Conservation (phyloP, 352 stramenopile species). For the Globisporangium barbulae region DNA sequence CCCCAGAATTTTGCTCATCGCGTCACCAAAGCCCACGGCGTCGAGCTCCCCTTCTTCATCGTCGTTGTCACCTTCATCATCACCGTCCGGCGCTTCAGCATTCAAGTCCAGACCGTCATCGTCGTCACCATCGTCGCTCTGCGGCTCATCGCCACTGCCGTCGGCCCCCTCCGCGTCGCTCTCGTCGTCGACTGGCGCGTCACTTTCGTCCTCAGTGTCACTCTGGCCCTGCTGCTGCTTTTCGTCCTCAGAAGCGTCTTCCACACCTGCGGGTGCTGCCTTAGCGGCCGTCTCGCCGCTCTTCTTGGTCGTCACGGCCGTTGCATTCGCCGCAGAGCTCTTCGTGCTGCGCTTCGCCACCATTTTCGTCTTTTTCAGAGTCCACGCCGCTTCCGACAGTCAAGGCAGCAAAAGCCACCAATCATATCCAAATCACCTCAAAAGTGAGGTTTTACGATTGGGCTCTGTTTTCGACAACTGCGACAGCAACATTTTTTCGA, state of each 20-base stretch:
- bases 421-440: neutral
- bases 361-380: constrained; percentile 19
- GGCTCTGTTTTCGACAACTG: neutral
- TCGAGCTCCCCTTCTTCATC: constrained; percentile 43
- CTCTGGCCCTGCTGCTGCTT: neutral
- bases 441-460: neutral
- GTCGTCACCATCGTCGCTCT: constrained; percentile 22
- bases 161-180: constrained; percentile 16
- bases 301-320: neutral
- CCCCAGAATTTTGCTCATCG: constrained; percentile 83
- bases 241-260: neutral
- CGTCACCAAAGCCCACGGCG: constrained; percentile 78
- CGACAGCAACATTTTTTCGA: neutral
- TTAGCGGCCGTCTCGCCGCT: neutral
- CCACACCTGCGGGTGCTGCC: neutral
- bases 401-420: neutral
- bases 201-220: neutral
- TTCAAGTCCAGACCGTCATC: constrained; percentile 20
- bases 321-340: neutral
- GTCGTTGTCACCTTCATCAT: constrained; percentile 12
- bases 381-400: neutral
- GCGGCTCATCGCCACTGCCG: constrained; percentile 14
- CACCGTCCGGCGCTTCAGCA: constrained; percentile 14
- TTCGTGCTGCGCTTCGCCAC: constrained; percentile 18
- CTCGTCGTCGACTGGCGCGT: constrained; percentile 4